phyloP scores from a whole-genome alignment of 257 asterid species.

The Primulina tabacum region DNA sequence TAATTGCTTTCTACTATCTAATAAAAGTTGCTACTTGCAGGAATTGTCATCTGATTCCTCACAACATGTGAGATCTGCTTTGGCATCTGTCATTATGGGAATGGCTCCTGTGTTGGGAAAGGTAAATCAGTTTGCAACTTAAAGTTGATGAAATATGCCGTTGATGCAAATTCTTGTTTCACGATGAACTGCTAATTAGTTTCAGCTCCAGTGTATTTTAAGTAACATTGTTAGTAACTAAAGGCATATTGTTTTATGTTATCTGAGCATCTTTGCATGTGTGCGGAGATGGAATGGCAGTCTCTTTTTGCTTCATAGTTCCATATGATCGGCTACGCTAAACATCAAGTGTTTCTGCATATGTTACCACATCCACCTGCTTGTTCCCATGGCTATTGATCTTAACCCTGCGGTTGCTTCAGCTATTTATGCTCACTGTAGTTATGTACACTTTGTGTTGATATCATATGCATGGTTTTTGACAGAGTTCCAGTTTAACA shows the following conservation, averaged over 20 bases:
- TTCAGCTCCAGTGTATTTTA: not conserved
- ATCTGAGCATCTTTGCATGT: not conserved
- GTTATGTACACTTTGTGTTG: no score
- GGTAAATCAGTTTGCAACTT: conserved; percentile 35
- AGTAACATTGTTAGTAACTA: not conserved
- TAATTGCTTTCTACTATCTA: conserved; percentile 21
- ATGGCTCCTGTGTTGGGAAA: conserved; percentile 93
- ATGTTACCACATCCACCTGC: not conserved
- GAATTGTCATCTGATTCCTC: conserved; percentile 92
- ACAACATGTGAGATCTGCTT: conserved; percentile 88
- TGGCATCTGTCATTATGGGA: conserved; percentile 96
- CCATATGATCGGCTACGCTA: not conserved
- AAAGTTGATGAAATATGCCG: not conserved
- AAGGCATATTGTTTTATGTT: not conserved
- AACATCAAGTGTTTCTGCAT: not conserved
- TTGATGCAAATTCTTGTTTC: not conserved
- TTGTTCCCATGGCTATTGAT: not conserved
- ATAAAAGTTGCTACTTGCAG: conserved; percentile 38
- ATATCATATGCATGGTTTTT: no score
- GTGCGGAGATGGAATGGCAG: not conserved
- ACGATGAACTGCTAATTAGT: not conserved
- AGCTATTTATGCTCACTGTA: no score
- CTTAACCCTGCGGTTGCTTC: no score
- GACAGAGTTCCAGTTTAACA: no score
- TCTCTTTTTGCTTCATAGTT: not conserved